Evolutionary conservation across 148 eudicot genomes (phyloP).

Genomic region (Rhododendron ferrugineum): DNA sequence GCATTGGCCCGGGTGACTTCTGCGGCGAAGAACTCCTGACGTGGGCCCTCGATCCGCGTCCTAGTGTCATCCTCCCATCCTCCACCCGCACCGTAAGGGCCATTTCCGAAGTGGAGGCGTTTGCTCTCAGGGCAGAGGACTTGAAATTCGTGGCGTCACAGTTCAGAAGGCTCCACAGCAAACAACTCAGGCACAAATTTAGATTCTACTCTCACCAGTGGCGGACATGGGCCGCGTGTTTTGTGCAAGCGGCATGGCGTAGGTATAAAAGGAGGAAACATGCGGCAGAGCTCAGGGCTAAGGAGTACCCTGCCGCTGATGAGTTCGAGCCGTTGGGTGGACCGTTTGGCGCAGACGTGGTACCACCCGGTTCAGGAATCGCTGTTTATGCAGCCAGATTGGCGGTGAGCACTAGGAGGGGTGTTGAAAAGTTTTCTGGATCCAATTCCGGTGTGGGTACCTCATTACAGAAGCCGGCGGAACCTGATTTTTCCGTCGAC

Average conservation of each 20-base stretch:
- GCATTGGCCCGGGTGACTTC: slow-evolving; percentile 65
- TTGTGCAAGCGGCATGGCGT: slow-evolving; percentile 78
- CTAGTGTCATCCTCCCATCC: slow-evolving; percentile 55
- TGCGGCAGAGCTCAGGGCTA: slow-evolving; percentile 31
- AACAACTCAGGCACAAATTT: slow-evolving; percentile 67
- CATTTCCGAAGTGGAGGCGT: slow-evolving; percentile 75
- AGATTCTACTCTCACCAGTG: slow-evolving; percentile 80
- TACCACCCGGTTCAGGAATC: slow-evolving; percentile 28
- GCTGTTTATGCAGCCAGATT: slow-evolving; percentile 37
- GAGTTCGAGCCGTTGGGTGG: not conserved
- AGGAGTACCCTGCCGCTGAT: slow-evolving; percentile 14
- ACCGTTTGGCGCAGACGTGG: not conserved
- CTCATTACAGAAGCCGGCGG: slow-evolving; percentile 70
- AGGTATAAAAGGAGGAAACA: slow-evolving; percentile 36
- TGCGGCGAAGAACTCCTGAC: slow-evolving; percentile 84
- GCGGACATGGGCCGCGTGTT: slow-evolving; percentile 85
- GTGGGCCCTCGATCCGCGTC: slow-evolving; percentile 72
- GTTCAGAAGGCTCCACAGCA: slow-evolving; percentile 66
- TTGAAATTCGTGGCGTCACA: slow-evolving; percentile 72
- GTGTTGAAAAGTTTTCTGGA: slow-evolving; percentile 23
- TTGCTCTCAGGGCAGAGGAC: slow-evolving; percentile 65
- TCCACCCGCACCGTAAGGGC: slow-evolving; percentile 80
- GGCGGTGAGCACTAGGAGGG: slow-evolving; percentile 36
- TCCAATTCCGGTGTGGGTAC: slow-evolving; percentile 29
- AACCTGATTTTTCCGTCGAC: slow-evolving; percentile 80